Evolutionary conservation across 805 yeast species (phyloP), one percentile per base, ranked within the genome.

Genomic region (Candida vaughaniae): DNA sequence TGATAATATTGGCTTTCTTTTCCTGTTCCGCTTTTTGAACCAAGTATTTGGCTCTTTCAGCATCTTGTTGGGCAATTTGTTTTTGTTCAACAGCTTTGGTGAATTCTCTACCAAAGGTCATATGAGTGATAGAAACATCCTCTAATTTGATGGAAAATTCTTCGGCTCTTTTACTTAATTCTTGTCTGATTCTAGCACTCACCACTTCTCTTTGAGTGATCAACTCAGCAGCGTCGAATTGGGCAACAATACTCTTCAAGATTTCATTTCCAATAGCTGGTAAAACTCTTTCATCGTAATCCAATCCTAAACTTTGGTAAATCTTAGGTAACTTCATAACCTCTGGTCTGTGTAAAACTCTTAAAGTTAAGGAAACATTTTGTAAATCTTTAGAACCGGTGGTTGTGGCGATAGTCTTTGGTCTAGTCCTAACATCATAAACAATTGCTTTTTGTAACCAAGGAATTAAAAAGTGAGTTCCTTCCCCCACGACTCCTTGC

Each of bases 51-150:
- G 98, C 96, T 50, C 99, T 78, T 71, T 93, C 98, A 16, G 99
- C 98, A 59, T 93, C 99, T 67, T 93, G 99, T 69, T 93, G 99
- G 22, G 99, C 99, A 66, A 93, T 95, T 67, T 93, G 98, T 62
- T 93, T 93, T 69, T 87, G 95, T 69, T 93, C 99, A 42, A 93
- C 99, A 22, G 99, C 98, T 64, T 86, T 90, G 37, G 99, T 93
- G 71, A 93, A 93, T 59, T 93, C 99, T 47, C 75, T 77, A 36
- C 99, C 98, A 62, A 93, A 93, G 0, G 97, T 87, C 87, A 93
- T 82, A 66, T 93, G 99, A 11, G 99, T 93, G 49, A 93, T 93
- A 17, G 96, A 86, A 36, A 93, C 99, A 65, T 93, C 99, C 64
- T 93, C 99, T 50, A 93, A 76, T 58, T 76, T 84, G 57, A 93